These are phyloP conservation scores for Colletotrichum sp. DNA, from an alignment of 2,329 filamentous ascomycete genomes.

Conservation along the genomic window DNA sequence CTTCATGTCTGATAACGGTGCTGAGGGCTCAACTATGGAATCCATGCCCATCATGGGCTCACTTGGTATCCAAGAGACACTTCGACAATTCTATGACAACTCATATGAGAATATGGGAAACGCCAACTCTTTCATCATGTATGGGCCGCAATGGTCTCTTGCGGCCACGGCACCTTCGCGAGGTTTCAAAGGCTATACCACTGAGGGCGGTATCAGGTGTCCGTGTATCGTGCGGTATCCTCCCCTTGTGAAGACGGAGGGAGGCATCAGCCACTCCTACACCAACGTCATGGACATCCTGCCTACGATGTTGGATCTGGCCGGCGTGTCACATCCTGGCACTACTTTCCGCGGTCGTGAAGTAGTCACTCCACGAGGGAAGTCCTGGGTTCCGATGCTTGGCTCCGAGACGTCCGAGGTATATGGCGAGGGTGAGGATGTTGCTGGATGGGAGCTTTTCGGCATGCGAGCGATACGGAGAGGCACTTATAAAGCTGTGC, in stretches of 20 bases:
- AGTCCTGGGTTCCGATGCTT: neutral
- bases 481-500: neutral
- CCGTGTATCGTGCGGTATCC: neutral
- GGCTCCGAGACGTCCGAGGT: neutral
- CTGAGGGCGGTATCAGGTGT: neutral
- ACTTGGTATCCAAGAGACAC: constrained; percentile 55
- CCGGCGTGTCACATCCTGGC: constrained; percentile 41
- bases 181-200: neutral
- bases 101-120: neutral
- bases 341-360: neutral
- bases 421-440: neutral
- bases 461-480: neutral
- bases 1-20: constrained; percentile 58
- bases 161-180: neutral
- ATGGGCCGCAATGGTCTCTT: neutral
- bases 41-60: neutral
- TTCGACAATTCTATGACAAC: constrained; percentile 40
- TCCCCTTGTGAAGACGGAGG: neutral
- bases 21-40: constrained; percentile 27
- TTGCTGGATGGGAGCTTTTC: neutral
- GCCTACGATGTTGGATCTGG: constrained; percentile 50
- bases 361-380: neutral
- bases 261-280: neutral
- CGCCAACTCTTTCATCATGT: neutral
- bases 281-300: constrained; percentile 54